phyloP scores from a whole-genome alignment of 352 stramenopile genomes.

The Thalassiosira hispida region DNA sequence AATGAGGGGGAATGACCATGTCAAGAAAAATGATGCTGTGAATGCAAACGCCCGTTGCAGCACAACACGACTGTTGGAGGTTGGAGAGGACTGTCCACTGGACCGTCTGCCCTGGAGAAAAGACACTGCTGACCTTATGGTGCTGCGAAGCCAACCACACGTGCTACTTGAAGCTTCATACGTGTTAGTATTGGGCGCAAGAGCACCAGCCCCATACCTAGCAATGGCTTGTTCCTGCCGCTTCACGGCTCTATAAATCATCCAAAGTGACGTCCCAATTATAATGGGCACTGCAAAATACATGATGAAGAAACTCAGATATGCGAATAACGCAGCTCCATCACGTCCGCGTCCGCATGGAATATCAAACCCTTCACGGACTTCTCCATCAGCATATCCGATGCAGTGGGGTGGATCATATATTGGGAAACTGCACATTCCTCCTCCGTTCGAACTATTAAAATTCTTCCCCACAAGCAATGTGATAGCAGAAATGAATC shows the following conservation, averaged over 20 bases:
- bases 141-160: background rate
- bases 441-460: background rate
- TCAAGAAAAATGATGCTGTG: background rate
- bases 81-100: background rate
- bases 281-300: background rate
- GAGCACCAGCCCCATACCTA: constrained; percentile 7
- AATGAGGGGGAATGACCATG: background rate
- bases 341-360: constrained; percentile 21
- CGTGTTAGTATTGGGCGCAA: background rate
- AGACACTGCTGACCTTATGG: background rate
- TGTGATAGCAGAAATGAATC: background rate
- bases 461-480: background rate
- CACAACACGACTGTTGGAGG: background rate
- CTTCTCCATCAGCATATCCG: constrained; percentile 23
- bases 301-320: background rate
- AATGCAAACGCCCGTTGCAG: background rate
- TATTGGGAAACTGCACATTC: background rate
- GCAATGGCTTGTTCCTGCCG: background rate
- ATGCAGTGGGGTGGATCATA: constrained; percentile 29
- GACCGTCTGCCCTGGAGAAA: background rate
- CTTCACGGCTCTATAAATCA: background rate
- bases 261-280: background rate
- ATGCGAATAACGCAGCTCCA: background rate
- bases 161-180: no score
- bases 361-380: constrained; percentile 33